Base-by-base conservation (phyloP, 495 filamentous ascomycete genomes). In the Cercophora samala region DNA sequence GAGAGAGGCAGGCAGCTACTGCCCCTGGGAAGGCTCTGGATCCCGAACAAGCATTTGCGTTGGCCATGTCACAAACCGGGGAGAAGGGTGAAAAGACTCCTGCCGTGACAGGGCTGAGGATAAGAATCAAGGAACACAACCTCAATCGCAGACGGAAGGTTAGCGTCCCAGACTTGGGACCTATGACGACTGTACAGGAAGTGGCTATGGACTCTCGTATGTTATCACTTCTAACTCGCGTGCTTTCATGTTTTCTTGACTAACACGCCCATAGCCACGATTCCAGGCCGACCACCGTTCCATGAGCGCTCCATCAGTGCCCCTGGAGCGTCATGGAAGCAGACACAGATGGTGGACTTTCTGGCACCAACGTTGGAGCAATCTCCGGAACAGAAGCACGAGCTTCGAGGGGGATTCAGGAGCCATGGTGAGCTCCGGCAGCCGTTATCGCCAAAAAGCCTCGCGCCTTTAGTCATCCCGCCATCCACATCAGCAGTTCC, bases 151-250 rank as follows among this genome's bases (percentile, higher is more conserved):
- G 87, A 67, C 79, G 87, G 72, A 90, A 90, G 69, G 78, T 85
- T 69, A 88, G 84, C 72, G 83, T 87, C 6, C 83, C 87, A 13
- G 89, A 90, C 62, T 73, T 90, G 24, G 88, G 85, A 4, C 83
- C 85, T 53, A 88, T 89, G 86, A 86, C 87, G 5, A 89, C 87
- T 3, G 87, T 89, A 15, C 87, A 88, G 66, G 89, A 90, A 70
- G 74, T 82, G 58, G 76, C 84, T 54, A 86, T 91, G 82, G 90
- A 92, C 76, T 91, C 90, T 73, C 90, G 90, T 92, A 85, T 81
- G 89, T 83, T 2, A 15, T 21, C 51, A 58, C 37, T n/a, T 19
- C 32, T 9, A 24, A 9, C 55, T 29, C 17, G 19, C n/a, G 26
- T 55, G 17, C 56, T 53, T 24, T 42, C 15, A 17, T 46, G 37